Conservation (phyloP, 495 filamentous ascomycete genomes). For the Aspergillus nidulans region DNA sequence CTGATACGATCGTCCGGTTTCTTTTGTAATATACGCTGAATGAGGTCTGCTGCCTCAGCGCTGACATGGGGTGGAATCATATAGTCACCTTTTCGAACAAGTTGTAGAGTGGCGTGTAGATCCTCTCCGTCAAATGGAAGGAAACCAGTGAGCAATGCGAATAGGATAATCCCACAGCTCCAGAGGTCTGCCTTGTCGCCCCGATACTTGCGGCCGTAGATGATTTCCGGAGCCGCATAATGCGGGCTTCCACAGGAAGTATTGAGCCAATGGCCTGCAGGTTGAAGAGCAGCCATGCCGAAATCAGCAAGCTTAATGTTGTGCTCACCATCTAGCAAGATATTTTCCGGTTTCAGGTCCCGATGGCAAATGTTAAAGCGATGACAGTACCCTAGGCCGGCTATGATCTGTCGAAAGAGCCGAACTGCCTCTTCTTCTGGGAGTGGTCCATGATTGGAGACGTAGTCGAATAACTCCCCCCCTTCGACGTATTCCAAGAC, state of each 20-base stretch:
- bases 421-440: conserved; percentile 74
- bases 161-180: conserved; percentile 91
- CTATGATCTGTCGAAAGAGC: conserved; percentile 88
- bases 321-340: conserved; percentile 66
- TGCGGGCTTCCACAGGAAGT: conserved; percentile 96
- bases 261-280: conserved; percentile 64
- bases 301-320: conserved; percentile 94
- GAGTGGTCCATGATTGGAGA: conserved; percentile 62
- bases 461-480: conserved; percentile 84
- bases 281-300: conserved; percentile 93
- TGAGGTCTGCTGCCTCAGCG: conserved; percentile 70
- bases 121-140: conserved; percentile 77
- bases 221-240: conserved; percentile 90
- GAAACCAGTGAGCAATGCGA: conserved; percentile 69
- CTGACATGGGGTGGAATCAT: conserved; percentile 64
- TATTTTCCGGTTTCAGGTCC: conserved; percentile 96
- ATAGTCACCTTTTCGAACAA: conserved; percentile 69
- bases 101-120: conserved; percentile 51
- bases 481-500: conserved; percentile 92
- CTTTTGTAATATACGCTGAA: conserved; percentile 66
- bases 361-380: conserved; percentile 91
- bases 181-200: conserved; percentile 86
- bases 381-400: conserved; percentile 88
- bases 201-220: conserved; percentile 65
- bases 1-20: conserved; percentile 72